Evolutionary conservation across 2,329 filamentous ascomycete genomes (phyloP).

Genomic region (Penicillium rolfsii): DNA sequence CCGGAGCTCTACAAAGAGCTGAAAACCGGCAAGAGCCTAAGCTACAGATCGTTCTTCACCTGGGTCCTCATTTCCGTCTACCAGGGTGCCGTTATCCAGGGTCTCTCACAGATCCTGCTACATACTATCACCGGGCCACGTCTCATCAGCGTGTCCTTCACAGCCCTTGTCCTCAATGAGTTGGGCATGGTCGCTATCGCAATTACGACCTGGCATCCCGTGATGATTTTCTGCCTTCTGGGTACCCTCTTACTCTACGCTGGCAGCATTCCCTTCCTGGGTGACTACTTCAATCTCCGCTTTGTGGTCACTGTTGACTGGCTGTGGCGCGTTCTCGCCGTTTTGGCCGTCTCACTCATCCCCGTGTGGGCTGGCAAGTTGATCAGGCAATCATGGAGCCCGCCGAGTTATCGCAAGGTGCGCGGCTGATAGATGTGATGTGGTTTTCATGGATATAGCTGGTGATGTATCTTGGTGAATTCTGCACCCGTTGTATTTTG

Average conservation of each 20-base stretch:
- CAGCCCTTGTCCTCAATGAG: constrained; percentile 89
- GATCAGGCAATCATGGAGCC: constrained; percentile 81
- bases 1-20: constrained; percentile 97
- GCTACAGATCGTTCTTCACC: constrained; percentile 92
- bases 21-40: constrained; percentile 82
- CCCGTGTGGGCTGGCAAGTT: constrained; percentile 88
- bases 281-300: constrained; percentile 82
- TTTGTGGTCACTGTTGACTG: constrained; percentile 82
- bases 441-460: background rate
- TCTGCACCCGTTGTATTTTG: constrained; percentile 11
- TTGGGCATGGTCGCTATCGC: constrained; percentile 96
- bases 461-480: constrained; percentile 3
- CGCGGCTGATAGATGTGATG: constrained; percentile 36
- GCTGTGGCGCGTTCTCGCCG: constrained; percentile 82
- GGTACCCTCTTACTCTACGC: constrained; percentile 82
- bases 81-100: constrained; percentile 93
- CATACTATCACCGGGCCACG: constrained; percentile 66
- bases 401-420: constrained; percentile 94
- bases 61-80: constrained; percentile 97
- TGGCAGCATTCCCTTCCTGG: constrained; percentile 81
- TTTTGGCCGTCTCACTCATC: constrained; percentile 77
- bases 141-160: constrained; percentile 92
- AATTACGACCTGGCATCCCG: constrained; percentile 93
- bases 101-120: constrained; percentile 85
- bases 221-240: constrained; percentile 83